Percentiles rank a stretch among this genome's conserved stretches.
Evolutionary conservation across 306 rosid species (phyloP).

Genomic region (Mucuna pruriens): DNA sequence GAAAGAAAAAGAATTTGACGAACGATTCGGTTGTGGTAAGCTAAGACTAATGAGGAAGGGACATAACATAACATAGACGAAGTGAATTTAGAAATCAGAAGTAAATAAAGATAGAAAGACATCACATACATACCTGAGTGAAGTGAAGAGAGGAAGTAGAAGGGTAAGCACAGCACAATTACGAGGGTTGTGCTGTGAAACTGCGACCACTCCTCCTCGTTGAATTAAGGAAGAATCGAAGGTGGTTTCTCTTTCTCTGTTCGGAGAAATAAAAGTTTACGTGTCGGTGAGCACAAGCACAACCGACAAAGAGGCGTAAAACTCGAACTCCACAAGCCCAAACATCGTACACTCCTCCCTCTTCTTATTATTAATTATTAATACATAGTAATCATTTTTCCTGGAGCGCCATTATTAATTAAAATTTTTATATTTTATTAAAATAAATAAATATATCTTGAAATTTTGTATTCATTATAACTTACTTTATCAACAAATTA

Average conservation of each 20-base stretch:
- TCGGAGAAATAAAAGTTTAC: not conserved
- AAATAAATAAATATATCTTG: no score
- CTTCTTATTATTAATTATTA: no score
- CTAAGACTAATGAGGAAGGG: no score
- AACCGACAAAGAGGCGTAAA: conserved; percentile 14
- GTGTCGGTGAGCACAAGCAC: not conserved
- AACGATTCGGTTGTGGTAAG: not conserved
- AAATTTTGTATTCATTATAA: no score
- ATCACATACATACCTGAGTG: not conserved
- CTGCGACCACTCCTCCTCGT: not conserved
- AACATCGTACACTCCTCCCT: not conserved
- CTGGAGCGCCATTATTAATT: not conserved
- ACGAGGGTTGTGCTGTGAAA: not conserved
- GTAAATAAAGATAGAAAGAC: not conserved
- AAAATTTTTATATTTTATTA: no score
- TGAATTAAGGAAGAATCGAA: not conserved
- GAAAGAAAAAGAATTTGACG: not conserved
- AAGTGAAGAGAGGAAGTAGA: not conserved
- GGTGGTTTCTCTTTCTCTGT: not conserved
- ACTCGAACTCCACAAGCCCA: not conserved
- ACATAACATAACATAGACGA: no score
- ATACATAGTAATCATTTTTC: no score
- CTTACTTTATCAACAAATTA: no score
- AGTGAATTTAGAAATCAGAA: not conserved
- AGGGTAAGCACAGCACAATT: not conserved